Evolutionary conservation across 2,329 filamentous ascomycete genomes (phyloP).

Genomic region (Blumeria hordei): DNA sequence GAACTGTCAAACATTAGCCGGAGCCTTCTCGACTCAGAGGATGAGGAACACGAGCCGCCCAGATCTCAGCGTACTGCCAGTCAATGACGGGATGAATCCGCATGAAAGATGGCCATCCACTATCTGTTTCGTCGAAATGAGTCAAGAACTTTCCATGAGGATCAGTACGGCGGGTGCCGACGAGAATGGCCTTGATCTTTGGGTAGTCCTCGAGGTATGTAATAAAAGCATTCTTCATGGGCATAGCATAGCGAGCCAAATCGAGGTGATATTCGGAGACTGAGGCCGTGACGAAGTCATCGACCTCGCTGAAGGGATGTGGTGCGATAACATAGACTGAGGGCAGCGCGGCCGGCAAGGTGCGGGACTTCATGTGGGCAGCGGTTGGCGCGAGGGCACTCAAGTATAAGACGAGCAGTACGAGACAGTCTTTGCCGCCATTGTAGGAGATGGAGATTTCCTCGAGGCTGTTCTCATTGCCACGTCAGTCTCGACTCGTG

Average conservation of each 20-base stretch:
- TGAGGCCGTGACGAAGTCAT: conserved; percentile 53
- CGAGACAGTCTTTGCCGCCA: conserved; percentile 91
- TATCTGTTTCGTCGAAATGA: conserved; percentile 70
- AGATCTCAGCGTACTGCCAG: conserved; percentile 91
- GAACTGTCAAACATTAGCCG: conserved; percentile 28
- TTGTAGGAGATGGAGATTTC: conserved; percentile 87
- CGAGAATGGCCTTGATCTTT: conserved; percentile 53
- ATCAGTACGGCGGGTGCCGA: conserved; percentile 75
- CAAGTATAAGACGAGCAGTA: conserved; percentile 71
- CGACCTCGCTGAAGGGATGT: conserved; percentile 68
- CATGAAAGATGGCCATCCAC: conserved; percentile 80
- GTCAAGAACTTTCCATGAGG: conserved; percentile 61
- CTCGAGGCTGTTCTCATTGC: conserved; percentile 29
- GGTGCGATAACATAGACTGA: conserved; percentile 74
- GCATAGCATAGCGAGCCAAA: conserved; percentile 46
- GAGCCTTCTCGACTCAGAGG: neutral
- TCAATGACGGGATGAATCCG: conserved; percentile 88
- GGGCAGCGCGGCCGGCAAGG: conserved; percentile 27
- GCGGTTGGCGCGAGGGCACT: conserved; percentile 22
- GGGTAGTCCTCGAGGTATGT: conserved; percentile 45
- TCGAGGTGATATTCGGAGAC: conserved; percentile 48
- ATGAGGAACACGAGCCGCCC: conserved; percentile 42
- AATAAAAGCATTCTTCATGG: conserved; percentile 63
- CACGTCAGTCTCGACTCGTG: neutral
- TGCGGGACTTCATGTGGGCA: conserved; percentile 6